phyloP scores from a whole-genome alignment of 305 asterid species.

The Rubia tinctorum region DNA sequence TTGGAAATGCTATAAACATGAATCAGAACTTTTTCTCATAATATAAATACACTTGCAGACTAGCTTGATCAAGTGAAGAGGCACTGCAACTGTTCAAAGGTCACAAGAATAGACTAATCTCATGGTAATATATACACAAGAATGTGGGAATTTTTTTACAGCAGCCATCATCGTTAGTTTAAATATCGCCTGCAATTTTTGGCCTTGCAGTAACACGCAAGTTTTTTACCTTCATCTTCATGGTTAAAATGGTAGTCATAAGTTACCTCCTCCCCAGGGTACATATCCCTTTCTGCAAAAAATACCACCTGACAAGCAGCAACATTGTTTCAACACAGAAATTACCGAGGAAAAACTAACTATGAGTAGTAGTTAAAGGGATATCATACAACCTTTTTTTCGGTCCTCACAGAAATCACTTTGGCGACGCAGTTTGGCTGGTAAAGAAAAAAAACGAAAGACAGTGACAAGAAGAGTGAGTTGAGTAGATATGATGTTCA shows the following conservation, averaged over 20 bases:
- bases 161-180: slow-evolving; percentile 27
- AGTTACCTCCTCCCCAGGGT: slow-evolving; percentile 77
- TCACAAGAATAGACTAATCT: no score
- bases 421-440: slow-evolving; percentile 74
- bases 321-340: background rate
- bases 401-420: slow-evolving; percentile 57
- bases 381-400: slow-evolving; percentile 45
- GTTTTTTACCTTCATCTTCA: slow-evolving; percentile 64
- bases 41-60: background rate
- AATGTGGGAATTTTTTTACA: background rate
- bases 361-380: background rate
- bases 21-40: no score
- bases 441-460: slow-evolving; percentile 19
- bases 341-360: background rate
- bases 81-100: background rate
- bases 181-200: slow-evolving; percentile 56
- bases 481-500: slow-evolving; percentile 1
- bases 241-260: slow-evolving; percentile 73
- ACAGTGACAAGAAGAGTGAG: slow-evolving; percentile 12
- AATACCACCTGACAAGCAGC: slow-evolving; percentile 45
- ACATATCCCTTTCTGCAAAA: slow-evolving; percentile 62
- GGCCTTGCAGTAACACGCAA: slow-evolving; percentile 57
- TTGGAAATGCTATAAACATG: no score
- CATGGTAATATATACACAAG: background rate
- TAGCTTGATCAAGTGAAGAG: background rate